Base-by-base conservation (phyloP, 1,284 basidiomycete species). In the Pyrrhoderma lamaoense region DNA sequence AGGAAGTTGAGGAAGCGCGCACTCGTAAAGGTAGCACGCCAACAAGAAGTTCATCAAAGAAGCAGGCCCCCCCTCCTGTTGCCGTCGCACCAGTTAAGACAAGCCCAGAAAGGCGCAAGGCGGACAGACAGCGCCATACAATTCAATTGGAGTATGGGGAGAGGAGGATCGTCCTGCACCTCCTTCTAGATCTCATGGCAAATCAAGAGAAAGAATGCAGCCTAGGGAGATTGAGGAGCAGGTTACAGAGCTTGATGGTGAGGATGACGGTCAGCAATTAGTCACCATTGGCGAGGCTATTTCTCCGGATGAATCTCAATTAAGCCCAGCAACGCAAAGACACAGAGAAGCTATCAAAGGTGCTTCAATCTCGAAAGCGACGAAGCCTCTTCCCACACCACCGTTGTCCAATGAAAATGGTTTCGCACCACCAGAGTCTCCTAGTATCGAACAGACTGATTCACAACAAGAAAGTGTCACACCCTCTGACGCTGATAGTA, bases 61-160 rank as follows among this genome's bases (percentile, higher is more conserved):
- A 36, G 65, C 65, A 16, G 59, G 63, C 36, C 60, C 60, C 57
- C 64, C 9, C 38, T 7, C 56, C 53, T 38, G 57, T 42, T 54
- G 59, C 49, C 56, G 56, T 47, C 47, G 58, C 51, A 45, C 62
- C 57, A 58, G 59, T 56, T 42, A 23, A 63, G 57, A 61, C 56
- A 46, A 62, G 65, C 8, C 59, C 67, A 14, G 70, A 72, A 45
- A 56, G 64, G 53, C 71, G 71, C 58, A 69, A 70, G 62, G 71
- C 67, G 49, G 65, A 62, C 16, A 72, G 65, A 48, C 79, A 83
- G 64, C 70, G 85, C 13, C 91, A 95, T 67, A 95, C 93, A 2
- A 90, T 95, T 38, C 92, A 96, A 66, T 85, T 96, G 51, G 93
- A 95, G 65, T 93, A 93, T 59, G 84, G 85, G 74, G 75, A 45